Evolutionary conservation across 352 stramenopile species (phyloP).

Genomic region (Phytopythium aichiense): DNA sequence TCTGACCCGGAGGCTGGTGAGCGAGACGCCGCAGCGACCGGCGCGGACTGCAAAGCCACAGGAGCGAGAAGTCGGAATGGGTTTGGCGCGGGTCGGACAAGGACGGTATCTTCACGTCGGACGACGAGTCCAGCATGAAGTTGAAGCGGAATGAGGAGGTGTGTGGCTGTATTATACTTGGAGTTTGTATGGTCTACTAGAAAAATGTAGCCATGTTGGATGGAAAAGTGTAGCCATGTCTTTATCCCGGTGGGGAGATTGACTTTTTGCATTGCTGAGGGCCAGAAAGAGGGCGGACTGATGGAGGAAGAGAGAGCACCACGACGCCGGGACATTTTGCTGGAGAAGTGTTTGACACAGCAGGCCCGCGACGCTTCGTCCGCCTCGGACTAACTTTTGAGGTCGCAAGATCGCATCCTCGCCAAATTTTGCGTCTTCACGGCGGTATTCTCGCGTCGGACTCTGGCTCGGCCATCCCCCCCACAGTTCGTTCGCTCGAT

Average conservation of each 20-base stretch:
- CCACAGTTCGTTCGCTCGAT: too few relatives aligned
- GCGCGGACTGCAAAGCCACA: neutral
- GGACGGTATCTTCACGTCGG: neutral
- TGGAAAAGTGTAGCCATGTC: neutral
- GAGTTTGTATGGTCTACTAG: neutral
- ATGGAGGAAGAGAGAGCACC: too few relatives aligned
- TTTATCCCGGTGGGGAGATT: neutral
- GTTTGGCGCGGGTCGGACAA: too few relatives aligned
- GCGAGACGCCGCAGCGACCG: neutral
- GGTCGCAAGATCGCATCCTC: constrained; percentile 3
- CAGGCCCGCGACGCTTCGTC: too few relatives aligned
- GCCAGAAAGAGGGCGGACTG: constrained; percentile 9
- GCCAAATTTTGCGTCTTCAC: neutral
- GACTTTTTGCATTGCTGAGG: too few relatives aligned
- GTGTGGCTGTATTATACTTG: neutral
- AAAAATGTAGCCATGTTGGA: constrained; percentile 5
- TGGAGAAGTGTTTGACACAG: too few relatives aligned
- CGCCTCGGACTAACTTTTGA: neutral
- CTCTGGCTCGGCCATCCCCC: too few relatives aligned
- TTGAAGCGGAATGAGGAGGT: neutral
- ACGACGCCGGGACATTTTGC: too few relatives aligned
- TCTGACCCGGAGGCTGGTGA: neutral
- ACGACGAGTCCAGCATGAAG: neutral
- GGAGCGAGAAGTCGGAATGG: too few relatives aligned
- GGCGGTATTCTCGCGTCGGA: too few relatives aligned